These are phyloP conservation scores for Annulohypoxylon stygium DNA, from an alignment of 495 filamentous ascomycete genomes.

Conservation along the genomic window DNA sequence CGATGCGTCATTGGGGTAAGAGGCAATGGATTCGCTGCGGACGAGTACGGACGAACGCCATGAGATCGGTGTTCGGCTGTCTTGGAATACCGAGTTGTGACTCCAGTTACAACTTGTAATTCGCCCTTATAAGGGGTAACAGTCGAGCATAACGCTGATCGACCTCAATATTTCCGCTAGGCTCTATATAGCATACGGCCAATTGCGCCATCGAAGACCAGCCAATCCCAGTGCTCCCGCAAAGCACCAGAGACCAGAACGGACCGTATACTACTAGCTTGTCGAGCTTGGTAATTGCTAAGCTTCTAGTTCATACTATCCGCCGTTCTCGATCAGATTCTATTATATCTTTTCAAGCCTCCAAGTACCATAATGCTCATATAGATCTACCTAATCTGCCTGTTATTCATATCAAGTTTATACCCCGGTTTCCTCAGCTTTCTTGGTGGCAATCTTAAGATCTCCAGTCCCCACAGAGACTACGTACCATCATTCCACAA, in stretches of 20 bases:
- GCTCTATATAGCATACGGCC: conserved; percentile 31
- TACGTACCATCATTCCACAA: conserved; percentile 17
- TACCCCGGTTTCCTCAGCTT: conserved; percentile 15
- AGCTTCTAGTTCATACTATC: conserved; percentile 6
- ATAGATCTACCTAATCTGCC: not conserved
- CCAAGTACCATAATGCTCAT: conserved; percentile 8
- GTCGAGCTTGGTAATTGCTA: not conserved
- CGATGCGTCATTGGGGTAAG: not conserved
- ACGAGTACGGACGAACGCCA: not conserved
- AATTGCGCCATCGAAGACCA: conserved; percentile 42
- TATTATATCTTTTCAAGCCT: conserved; percentile 11
- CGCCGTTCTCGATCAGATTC: conserved; percentile 7
- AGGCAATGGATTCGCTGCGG: not conserved
- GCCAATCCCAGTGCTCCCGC: conserved; percentile 26
- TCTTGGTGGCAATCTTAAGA: conserved; percentile 24
- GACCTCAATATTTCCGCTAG: conserved; percentile 28
- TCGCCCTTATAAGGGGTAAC: conserved; percentile 4
- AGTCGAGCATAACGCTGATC: conserved; percentile 6
- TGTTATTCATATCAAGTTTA: conserved; percentile 15
- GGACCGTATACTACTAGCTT: conserved; percentile 12
- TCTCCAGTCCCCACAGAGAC: conserved; percentile 24
- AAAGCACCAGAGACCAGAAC: conserved; percentile 1
- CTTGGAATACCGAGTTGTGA: conserved; percentile 1
- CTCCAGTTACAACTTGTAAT: not conserved
- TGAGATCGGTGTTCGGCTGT: conserved; percentile 16